Base-by-base conservation (phyloP, 2,329 filamentous ascomycete genomes). In the Ceratocystis ficicola region DNA sequence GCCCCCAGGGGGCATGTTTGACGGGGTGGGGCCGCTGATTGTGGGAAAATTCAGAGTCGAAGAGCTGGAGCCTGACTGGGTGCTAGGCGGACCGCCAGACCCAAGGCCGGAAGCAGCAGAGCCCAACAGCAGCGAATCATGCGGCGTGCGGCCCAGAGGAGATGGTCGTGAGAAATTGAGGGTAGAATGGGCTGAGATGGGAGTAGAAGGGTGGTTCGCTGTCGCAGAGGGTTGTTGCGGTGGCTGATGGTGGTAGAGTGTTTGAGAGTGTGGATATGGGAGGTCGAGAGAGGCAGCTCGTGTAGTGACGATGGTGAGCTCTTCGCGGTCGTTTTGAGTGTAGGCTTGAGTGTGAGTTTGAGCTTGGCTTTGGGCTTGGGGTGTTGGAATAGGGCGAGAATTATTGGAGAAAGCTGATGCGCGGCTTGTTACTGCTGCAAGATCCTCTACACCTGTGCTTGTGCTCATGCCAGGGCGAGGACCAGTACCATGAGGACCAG, bases 291-390 rank as follows among this genome's bases (percentile, higher is more conserved):
- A 67, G 36, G 66, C 66, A 44, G 68, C 65, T 28, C 67, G 68
- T 59, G 82, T 82, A 2, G 84, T 86, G 25, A 88, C 86, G 61
- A 92, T 77, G 25, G 82, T 85, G 52, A 88, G 84, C 73, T 92
- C 88, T 72, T 86, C 83, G 71, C 89, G 89, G 73, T 89, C 87
- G 7, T 83, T 88, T 70, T 87, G 83, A 68, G 89, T 89, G 71
- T 88, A 82, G 70, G 86, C 86, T 75, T 86, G 73, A 82, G 75
- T 79, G 87, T 77, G 28, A 72, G 73, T 68, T 76, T 77, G 82
- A 70, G 85, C 86, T 75, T 86, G 73, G 82, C 75, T 79, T 87
- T 77, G 28, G 72, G 73, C 68, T 76, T 77, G 63, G 69, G 69
- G 22, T 63, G 63, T 55, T 61, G 60, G 25, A 46, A 65, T 46